Evolutionary conservation across 352 stramenopile genomes (phyloP).

Genomic region (Pythium insidiosum): DNA sequence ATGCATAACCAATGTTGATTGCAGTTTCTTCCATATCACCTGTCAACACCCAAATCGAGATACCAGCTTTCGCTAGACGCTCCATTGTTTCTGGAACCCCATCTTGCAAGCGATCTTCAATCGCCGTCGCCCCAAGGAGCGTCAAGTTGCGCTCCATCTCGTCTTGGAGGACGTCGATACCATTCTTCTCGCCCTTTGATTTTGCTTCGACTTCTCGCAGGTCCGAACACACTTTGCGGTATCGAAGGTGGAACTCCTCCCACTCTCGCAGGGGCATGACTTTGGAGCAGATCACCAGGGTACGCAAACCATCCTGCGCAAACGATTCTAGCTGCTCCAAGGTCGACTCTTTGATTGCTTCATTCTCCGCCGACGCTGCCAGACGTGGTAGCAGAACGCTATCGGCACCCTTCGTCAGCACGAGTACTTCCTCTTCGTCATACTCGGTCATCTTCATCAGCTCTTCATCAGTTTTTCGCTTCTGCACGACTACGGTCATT

Average conservation of each 20-base stretch:
- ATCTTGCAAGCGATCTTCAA: constrained; percentile 83
- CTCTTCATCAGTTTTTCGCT: constrained; percentile 58
- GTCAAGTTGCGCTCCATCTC: constrained; percentile 75
- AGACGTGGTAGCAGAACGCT: constrained; percentile 83
- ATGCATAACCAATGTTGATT: constrained; percentile 87
- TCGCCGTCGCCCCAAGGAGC: constrained; percentile 75
- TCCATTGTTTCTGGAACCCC: constrained; percentile 80
- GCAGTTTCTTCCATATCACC: constrained; percentile 88
- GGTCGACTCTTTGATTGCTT: constrained; percentile 30
- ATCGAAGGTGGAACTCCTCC: constrained; percentile 56
- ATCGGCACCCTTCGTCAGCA: constrained; percentile 79
- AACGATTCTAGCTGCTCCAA: constrained; percentile 75
- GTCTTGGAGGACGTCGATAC: constrained; percentile 59
- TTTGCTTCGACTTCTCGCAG: constrained; percentile 69
- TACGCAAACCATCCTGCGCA: constrained; percentile 82
- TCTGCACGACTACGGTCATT: constrained; percentile 82
- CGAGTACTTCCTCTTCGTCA: constrained; percentile 62
- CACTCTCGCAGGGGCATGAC: constrained; percentile 44
- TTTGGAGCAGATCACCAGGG: constrained; percentile 77
- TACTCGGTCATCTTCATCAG: constrained; percentile 57
- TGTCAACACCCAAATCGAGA: constrained; percentile 84
- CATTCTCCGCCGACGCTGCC: constrained; percentile 27
- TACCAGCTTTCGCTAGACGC: constrained; percentile 57
- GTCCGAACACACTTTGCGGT: constrained; percentile 51
- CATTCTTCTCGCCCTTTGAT: constrained; percentile 42